Evolutionary conservation across 2,329 filamentous ascomycete genomes (phyloP), one percentile per base, ranked within the genome.

Genomic region (Aspergillus hiratsukae): DNA sequence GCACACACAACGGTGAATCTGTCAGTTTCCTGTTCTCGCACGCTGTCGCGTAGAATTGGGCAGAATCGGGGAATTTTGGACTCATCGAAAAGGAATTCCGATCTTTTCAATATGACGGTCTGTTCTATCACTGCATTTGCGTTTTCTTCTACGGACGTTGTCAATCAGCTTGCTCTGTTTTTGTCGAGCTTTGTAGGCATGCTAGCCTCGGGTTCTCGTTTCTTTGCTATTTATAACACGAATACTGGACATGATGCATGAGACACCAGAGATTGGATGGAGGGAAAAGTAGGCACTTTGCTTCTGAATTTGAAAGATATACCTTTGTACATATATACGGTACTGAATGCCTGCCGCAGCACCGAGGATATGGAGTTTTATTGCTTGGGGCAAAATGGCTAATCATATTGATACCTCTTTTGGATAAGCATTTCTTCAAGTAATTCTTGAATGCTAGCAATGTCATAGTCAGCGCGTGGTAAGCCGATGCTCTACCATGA

Each of bases 11-110:
- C 62, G 78, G 78, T 56, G 78, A 80, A 67, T 79, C 76, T 35
- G 78, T 80, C 40, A 79, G 76, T 65, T 80, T 78, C 68, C 67
- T 80, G 63, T 80, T 80, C 66, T 78, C 74, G 49, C 77, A 80
- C 67, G 72, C 76, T 48, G 76, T 78, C 48, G 70, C 69, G 50
- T 76, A 71, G 55, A 49, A 51, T 29, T 49, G 17, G 23, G 21
- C 19, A 46, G 11, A 45, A 35, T 29, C 40, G 45, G 49, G 43
- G 29, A 31, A 23, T 55, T 46, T 29, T 25, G 60, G 53, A 64
- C 62, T 62, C 23, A 7, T 46, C 4, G 23, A 14, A 46, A 23
- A 46, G 43, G 7, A 3, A 11, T 1, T 23, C 14, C 31, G 17
- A 61, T 57, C 56, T 57, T 57, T 56, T 56, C 54, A 53, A 55